A percentile compares a stretch with the other conserved stretches of the same genome.
phyloP scores from a whole-genome alignment of 257 asterid species.

The Solanum chiquidenum region DNA sequence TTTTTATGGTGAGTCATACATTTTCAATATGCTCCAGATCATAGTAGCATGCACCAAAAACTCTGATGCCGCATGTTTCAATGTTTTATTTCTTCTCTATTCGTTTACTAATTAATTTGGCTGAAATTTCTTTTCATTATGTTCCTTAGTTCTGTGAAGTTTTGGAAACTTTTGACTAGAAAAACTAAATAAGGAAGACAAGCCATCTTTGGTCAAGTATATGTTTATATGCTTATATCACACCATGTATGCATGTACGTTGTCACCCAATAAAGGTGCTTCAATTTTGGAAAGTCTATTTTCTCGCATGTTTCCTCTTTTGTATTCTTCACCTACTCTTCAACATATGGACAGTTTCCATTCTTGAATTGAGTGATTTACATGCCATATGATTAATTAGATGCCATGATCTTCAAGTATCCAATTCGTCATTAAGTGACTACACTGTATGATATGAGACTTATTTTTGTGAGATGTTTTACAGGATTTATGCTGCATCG shows the following conservation, averaged over 20 bases:
- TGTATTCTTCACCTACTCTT: background rate
- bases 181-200: background rate
- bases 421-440: background rate
- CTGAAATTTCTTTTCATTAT: background rate
- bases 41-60: background rate
- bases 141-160: background rate
- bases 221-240: background rate
- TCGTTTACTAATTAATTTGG: background rate
- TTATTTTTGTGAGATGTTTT: background rate
- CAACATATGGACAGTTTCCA: background rate
- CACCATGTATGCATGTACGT: background rate
- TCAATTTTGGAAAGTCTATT: background rate
- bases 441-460: background rate
- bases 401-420: background rate
- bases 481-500: constrained; percentile 58
- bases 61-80: background rate
- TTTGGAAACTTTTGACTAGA: background rate
- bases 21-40: background rate
- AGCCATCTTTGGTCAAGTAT: background rate
- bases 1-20: constrained; percentile 28
- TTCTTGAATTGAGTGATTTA: background rate
- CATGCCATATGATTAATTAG: background rate
- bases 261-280: background rate
- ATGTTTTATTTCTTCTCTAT: background rate
- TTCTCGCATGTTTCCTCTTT: background rate